A percentile compares a stretch with the other conserved stretches of the same genome.
Conservation (phyloP, 2,329 filamentous ascomycete species). For the Aspergillus alliaceus region DNA sequence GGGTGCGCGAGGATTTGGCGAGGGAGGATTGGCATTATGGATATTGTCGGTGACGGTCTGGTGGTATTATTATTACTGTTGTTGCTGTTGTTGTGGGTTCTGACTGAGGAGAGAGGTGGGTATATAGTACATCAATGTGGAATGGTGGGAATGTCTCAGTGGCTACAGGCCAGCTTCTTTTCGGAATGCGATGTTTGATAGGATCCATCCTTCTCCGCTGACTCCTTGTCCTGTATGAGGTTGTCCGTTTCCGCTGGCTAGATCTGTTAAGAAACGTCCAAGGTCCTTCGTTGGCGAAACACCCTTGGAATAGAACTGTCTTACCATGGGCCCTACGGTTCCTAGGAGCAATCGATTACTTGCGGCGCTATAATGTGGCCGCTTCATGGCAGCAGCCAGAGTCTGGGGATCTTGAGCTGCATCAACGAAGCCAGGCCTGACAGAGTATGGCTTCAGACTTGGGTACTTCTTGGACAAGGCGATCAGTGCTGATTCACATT, state of each 20-base stretch:
- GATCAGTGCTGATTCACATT: constrained; percentile 61
- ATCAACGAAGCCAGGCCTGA: constrained; percentile 64
- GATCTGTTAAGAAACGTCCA: constrained; percentile 48
- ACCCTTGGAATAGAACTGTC: constrained; percentile 4
- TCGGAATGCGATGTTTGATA: constrained; percentile 13
- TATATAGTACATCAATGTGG: not conserved
- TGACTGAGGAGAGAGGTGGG: not conserved
- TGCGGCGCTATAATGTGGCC: constrained; percentile 27
- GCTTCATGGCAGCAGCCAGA: constrained; percentile 19
- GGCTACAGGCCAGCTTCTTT: constrained; percentile 5
- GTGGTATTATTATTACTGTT: too few relatives aligned
- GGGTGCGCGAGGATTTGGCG: constrained; percentile 28
- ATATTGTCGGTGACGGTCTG: too few relatives aligned
- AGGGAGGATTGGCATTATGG: constrained; percentile 9
- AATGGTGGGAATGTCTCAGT: not conserved
- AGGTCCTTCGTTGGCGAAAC: constrained; percentile 50
- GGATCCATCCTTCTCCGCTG: constrained; percentile 10
- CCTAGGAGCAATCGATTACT: constrained; percentile 21
- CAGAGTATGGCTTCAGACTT: constrained; percentile 54
- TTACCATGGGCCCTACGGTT: constrained; percentile 3
- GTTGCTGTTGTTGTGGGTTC: too few relatives aligned
- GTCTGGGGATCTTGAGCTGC: constrained; percentile 42
- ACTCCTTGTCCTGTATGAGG: constrained; percentile 5
- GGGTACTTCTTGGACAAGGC: constrained; percentile 47
- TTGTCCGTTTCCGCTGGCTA: constrained; percentile 37